These are phyloP conservation scores for Rhododendron ferrugineum DNA, from an alignment of 148 eudicot genomes.

Conservation along the genomic window DNA sequence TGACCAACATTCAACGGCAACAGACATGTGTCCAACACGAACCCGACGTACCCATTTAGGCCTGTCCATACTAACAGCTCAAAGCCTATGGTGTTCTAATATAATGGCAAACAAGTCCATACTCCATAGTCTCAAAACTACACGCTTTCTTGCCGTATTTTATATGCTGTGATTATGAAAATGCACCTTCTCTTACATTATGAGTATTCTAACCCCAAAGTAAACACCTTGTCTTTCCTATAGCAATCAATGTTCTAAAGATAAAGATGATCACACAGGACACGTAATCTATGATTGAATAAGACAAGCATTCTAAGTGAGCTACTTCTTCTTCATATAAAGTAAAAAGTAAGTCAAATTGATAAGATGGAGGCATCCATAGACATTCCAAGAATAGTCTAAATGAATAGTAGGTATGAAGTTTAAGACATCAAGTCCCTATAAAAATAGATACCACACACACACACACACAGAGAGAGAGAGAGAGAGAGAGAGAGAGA, in stretches of 20 bases:
- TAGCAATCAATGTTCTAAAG: not conserved
- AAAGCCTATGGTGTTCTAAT: not conserved
- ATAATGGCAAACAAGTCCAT: not conserved
- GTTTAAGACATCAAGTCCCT: not conserved
- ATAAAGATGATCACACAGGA: not conserved
- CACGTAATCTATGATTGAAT: not conserved
- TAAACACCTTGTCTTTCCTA: not conserved
- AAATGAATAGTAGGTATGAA: not conserved
- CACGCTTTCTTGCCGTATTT: not conserved
- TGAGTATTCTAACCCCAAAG: not conserved
- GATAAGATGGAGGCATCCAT: slow-evolving; percentile 3
- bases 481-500: too few species aligned
- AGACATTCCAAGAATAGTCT: not conserved
- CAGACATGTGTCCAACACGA: not conserved
- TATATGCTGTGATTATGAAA: not conserved
- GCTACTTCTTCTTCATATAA: not conserved
- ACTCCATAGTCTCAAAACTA: not conserved
- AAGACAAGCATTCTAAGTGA: not conserved
- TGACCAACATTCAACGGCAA: not conserved
- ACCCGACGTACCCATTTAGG: not conserved
- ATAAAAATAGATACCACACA: not conserved
- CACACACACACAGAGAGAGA: not conserved
- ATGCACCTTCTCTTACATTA: not conserved
- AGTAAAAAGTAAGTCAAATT: not conserved
- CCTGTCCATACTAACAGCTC: not conserved